These are phyloP conservation scores for Penicillium desertorum DNA, from an alignment of 495 filamentous ascomycete species.

Conservation along the genomic window DNA sequence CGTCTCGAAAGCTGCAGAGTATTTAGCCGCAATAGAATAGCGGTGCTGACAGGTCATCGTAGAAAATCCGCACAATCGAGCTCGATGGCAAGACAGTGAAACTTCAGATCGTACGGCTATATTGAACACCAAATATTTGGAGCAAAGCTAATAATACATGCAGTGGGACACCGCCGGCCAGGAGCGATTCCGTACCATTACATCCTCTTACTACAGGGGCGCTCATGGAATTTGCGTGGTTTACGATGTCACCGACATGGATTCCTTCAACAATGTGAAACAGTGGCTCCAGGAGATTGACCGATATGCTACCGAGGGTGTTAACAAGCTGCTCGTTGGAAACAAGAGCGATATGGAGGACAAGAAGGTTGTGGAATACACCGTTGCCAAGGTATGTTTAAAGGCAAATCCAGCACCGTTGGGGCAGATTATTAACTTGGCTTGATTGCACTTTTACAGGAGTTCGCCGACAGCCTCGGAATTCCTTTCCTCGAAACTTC, in stretches of 20 bases:
- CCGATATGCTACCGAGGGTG: constrained; percentile 96
- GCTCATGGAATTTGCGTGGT: constrained; percentile 99
- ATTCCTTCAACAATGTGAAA: constrained; percentile 99
- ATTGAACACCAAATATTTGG: neutral
- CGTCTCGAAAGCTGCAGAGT: constrained; percentile 36
- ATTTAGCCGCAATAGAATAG: constrained; percentile 10
- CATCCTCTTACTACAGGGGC: constrained; percentile 97
- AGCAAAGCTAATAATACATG: constrained; percentile 20
- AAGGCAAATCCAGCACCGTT: neutral
- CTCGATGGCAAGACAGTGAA: constrained; percentile 99
- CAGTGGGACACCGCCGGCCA: constrained; percentile 99
- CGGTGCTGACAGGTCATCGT: constrained; percentile 21
- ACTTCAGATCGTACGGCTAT: constrained; percentile 87
- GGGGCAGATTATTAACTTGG: constrained; percentile 17
- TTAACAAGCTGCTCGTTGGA: constrained; percentile 97
- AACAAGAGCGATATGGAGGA: constrained; percentile 99
- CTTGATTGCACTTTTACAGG: constrained; percentile 52
- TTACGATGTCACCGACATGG: constrained; percentile 99
- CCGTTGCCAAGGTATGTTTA: constrained; percentile 83
- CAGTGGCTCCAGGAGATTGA: constrained; percentile 99
- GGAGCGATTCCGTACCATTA: constrained; percentile 99
- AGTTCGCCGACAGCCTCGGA: constrained; percentile 97
- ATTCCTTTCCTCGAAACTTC: constrained; percentile 99
- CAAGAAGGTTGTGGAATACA: constrained; percentile 99
- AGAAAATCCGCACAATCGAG: constrained; percentile 99